Evolutionary conservation across 2,329 filamentous ascomycete species (phyloP), one percentile per base, ranked within the genome.

Genomic region (Neospermospora avenae): DNA sequence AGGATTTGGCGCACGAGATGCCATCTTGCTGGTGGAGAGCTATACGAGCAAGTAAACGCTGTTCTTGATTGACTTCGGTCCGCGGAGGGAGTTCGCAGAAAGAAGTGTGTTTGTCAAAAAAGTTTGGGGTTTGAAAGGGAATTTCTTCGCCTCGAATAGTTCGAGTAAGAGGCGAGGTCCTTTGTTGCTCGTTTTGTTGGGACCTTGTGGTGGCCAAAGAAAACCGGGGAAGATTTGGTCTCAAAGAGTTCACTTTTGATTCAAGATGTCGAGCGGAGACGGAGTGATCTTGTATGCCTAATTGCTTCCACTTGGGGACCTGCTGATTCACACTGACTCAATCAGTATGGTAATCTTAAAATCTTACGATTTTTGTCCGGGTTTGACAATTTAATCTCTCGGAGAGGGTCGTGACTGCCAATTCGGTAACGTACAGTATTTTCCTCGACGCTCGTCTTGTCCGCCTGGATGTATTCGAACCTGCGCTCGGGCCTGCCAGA

Each of bases 1-100:
- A 24, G 69, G 69, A 65, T 73, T 73, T 31, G 77, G 75, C 81
- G 85, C 70, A 80, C 83, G 67, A 61, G 82, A 72, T 66, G 71
- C 72, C 42, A 53, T 69, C 45, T 35, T 56, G 48, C n/a, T 45
- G 34, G 22, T 13, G 22, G 35, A 31, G 24, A 51, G 31, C 7
- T 46, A 51, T 16, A 31, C 45, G 18, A 57, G 45, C 34, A 49
- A 51, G 55, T 16, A 39, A 28, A 28, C 13, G 35, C 20, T 42
- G 51, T 18, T 28, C 35, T 54, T 39, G 22, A 28, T 18, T 28
- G 55, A 20, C 37, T 25, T 59, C 22, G 34, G 31, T 57, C 14
- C 14, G 52, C 46, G 44, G 56, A 31, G 25, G n/a, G 48, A 39
- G 22, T 46, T 45, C 35, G 46, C 49, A 57, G 45, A 56, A 52